phyloP scores from a whole-genome alignment of 768 basidiomycete genomes.

The Xerocomus spinulosus region DNA sequence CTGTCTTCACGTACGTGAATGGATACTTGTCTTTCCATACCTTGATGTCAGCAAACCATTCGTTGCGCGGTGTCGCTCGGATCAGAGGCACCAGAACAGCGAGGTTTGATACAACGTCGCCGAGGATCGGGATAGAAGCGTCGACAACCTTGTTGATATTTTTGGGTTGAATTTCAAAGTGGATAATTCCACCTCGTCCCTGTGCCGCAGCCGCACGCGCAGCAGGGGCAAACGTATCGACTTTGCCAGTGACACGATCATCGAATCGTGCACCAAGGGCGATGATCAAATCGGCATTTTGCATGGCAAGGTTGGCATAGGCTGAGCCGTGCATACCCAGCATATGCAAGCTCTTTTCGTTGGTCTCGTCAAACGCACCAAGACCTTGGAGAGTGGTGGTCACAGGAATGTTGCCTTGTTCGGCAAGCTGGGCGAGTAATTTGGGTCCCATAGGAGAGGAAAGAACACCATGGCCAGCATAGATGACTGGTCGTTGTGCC shows the following conservation, averaged over 20 bases:
- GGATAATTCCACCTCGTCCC: slow-evolving; percentile 94
- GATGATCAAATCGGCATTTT: slow-evolving; percentile 95
- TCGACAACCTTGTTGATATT: slow-evolving; percentile 99
- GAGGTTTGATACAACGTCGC: slow-evolving; percentile 86
- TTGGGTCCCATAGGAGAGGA: slow-evolving; percentile 76
- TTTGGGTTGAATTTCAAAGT: slow-evolving; percentile 98
- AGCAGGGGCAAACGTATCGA: slow-evolving; percentile 86
- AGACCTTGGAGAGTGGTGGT: slow-evolving; percentile 96
- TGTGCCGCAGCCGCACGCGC: slow-evolving; percentile 80
- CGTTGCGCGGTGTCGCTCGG: slow-evolving; percentile 52
- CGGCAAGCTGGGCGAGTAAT: slow-evolving; percentile 71
- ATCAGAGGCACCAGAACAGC: slow-evolving; percentile 79
- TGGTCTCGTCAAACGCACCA: slow-evolving; percentile 90
- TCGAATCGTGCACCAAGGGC: slow-evolving; percentile 96
- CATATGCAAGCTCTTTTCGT: slow-evolving; percentile 89
- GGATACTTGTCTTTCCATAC: slow-evolving; percentile 86
- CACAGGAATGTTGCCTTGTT: slow-evolving; percentile 91
- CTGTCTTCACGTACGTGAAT: slow-evolving; percentile 75
- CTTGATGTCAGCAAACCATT: slow-evolving; percentile 83
- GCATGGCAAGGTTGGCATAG: slow-evolving; percentile 97
- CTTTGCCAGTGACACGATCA: slow-evolving; percentile 93
- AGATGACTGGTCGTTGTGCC: slow-evolving; percentile 86
- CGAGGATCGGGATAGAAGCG: slow-evolving; percentile 88
- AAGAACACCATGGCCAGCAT: slow-evolving; percentile 89
- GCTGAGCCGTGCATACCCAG: slow-evolving; percentile 98